Evolutionary conservation across 768 basidiomycete species (phyloP), one percentile per base, ranked within the genome.

Genomic region (Termitomyces sp.): DNA sequence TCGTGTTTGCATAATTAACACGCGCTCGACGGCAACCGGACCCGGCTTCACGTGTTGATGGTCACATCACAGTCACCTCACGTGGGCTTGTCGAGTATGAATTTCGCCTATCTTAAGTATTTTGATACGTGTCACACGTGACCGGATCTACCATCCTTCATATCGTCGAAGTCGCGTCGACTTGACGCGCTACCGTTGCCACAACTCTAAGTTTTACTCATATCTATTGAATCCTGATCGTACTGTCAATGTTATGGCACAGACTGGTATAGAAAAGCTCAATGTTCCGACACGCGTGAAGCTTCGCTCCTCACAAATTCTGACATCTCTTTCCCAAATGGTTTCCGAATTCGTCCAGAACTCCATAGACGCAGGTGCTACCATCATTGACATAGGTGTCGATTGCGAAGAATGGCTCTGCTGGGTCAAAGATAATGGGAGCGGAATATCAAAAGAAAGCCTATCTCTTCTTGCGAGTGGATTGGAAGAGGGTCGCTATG

Each of bases 261-360:
- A 45, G 40, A 43, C 60, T 25, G 57, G 63, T 34, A 77, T 85
- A 60, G 73, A 76, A 62, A 77, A 75, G 20, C 83, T 96, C 37
- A 79, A 89, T 49, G 71, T 68, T 17, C 75, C 78, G n/a, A 92
- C 91, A 6, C 86, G 84, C 49, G 78, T 84, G 25, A 86, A 80
- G 66, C 78, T 98, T 49, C 86, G 96, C 47, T 95, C 94, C 2
- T 84, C 91, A 0, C 85, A 92, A 68, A 87, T 96, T 64, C 74
- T 98, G 61, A 93, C 93, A 0, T 90, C 93, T 5, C 70, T 97
- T 32, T 80, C 89, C 8, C 86, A 90, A 69, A 79, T 96, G 60
- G 77, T 96, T 25, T 87, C 87, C 2, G 94, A 98, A 73, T 84
- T 98, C 40, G 72, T 95, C 11, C 95, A 96, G 71, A 98, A 98